phyloP scores from a whole-genome alignment of 257 asterid species.

The Mitragyna speciosa region DNA sequence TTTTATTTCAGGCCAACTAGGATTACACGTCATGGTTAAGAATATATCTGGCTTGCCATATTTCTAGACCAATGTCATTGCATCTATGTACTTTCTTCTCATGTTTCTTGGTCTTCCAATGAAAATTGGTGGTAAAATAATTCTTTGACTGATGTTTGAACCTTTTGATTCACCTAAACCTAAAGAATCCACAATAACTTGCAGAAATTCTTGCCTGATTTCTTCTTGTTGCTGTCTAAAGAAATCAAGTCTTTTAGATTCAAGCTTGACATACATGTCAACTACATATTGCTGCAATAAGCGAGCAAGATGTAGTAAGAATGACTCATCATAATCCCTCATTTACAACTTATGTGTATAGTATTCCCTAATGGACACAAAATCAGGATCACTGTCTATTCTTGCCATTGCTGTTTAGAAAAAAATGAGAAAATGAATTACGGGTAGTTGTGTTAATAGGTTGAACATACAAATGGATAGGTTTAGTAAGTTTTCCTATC shows the following conservation, averaged over 20 bases:
- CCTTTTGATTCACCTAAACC: background rate
- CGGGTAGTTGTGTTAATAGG: too few species aligned
- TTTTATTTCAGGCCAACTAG: background rate
- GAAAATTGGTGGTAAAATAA: background rate
- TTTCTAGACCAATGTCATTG: too few species aligned
- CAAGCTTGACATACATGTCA: background rate
- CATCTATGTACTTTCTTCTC: background rate
- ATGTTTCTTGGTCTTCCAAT: background rate
- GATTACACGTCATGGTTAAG: background rate
- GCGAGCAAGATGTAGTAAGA: background rate
- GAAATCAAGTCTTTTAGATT: too few species aligned
- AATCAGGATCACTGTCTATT: background rate
- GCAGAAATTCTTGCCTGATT: background rate
- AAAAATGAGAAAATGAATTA: too few species aligned
- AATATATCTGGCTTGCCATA: background rate
- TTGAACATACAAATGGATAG: too few species aligned
- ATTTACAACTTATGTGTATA: background rate
- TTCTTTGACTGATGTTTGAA: background rate
- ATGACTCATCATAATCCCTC: background rate
- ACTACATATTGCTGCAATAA: background rate
- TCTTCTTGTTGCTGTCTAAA: too few species aligned
- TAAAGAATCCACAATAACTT: background rate
- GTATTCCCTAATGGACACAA: background rate
- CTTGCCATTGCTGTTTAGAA: background rate
- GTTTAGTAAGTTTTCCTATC: background rate